A percentile compares a stretch with the other conserved stretches of the same genome.
Conservation (phyloP, 1,284 basidiomycete species). For the Malassezia japonica region DNA sequence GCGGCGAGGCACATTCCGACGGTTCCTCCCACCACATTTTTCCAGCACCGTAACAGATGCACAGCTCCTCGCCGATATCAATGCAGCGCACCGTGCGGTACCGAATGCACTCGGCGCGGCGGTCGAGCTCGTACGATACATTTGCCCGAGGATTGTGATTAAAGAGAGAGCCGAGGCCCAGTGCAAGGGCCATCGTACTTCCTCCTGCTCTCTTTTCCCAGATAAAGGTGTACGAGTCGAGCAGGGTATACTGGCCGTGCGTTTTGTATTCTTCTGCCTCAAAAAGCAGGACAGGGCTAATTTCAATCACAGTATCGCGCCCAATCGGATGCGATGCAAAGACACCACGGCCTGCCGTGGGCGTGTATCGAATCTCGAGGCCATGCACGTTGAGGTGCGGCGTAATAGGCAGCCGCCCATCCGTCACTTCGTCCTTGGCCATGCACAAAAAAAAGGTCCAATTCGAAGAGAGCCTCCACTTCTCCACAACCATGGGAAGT, state of each 20-base stretch:
- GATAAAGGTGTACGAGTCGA: conserved; percentile 76
- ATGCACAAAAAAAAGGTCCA: background rate
- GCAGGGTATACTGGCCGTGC: conserved; percentile 54
- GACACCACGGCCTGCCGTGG: conserved; percentile 23
- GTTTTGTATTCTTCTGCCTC: conserved; percentile 52
- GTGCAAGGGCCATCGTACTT: conserved; percentile 71
- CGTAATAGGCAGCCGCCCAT: conserved; percentile 9
- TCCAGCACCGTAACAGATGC: conserved; percentile 61
- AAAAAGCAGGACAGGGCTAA: conserved; percentile 76
- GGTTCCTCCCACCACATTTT: conserved; percentile 43
- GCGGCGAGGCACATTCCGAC: conserved; percentile 7
- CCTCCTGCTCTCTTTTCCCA: conserved; percentile 56
- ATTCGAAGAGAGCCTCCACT: background rate
- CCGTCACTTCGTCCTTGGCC: no score
- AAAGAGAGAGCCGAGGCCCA: conserved; percentile 75
- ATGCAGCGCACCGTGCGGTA: conserved; percentile 59
- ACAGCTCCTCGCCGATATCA: conserved; percentile 61
- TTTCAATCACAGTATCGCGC: conserved; percentile 63
- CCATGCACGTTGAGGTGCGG: conserved; percentile 29
- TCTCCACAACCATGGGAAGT: background rate
- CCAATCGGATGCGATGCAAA: conserved; percentile 22
- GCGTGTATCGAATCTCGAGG: conserved; percentile 20
- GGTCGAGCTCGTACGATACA: conserved; percentile 57
- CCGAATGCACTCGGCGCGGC: conserved; percentile 56
- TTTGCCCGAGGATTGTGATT: conserved; percentile 63